Base-by-base conservation (phyloP, 352 stramenopile genomes). In the Pythium phragmiticola region DNA sequence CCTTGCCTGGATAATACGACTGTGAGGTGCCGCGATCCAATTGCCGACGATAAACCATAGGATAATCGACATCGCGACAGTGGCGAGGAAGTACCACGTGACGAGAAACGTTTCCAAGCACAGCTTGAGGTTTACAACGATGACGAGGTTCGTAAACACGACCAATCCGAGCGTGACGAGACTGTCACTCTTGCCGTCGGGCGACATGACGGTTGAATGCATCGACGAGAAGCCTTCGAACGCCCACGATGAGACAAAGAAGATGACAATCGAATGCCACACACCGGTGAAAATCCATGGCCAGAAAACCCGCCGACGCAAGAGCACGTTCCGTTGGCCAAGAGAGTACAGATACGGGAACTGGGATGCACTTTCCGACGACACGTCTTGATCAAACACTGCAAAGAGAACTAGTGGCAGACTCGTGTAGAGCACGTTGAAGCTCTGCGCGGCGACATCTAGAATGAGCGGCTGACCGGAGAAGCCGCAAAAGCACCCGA, bases 391-490 rank as follows among this genome's bases (percentile, higher is more conserved):
- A 47, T 94, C 84, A 12, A 90, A 80, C 2, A 94, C 83, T 0
- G 83, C 83, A 42, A 93, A 92, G 7, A 92, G 60, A 0, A 95
- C 73, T 12, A 95, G 71, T 37, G 86, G 84, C 2, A 91, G 45
- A 43, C 82, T 88, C 16, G 86, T 95, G 58, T 91, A 92, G 2
- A 92, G 56, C 12, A 95, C 83, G 45, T 95, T 94, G 62, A 92
- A 95, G 59, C 80, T 89, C 65, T 95, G 84, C 1, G 83, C 78
- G 8, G 82, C 87, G 34, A 89, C 73, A 42, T 95, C 84, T 23
- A 95, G 57, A 39, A 91, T 90, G 46, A 92, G 68, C 11, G 86
- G 84, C 37, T 93, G 84, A 0, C 82, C 84, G 11, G 87, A 93
- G 33, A 94, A 91, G 11, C 86, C 86, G 23, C 70, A 83, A 33